A percentile compares a stretch with the other conserved stretches of the same genome.
phyloP scores from a whole-genome alignment of 371 early-diverging fungal genomes.

The Encephalitozoon cuniculi region DNA sequence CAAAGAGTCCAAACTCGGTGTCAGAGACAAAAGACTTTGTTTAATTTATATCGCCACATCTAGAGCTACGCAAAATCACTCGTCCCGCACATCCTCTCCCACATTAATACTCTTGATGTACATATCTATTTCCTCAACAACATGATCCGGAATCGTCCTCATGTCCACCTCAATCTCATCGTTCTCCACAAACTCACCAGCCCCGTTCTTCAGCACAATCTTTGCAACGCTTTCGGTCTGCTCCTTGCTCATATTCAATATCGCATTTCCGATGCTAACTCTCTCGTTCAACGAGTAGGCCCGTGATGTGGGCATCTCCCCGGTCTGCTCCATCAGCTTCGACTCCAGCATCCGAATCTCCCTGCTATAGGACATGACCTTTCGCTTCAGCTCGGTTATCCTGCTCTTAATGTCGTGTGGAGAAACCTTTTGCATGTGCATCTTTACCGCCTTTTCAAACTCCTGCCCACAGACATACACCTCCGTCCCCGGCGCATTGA shows the following conservation, averaged over 20 bases:
- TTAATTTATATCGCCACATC: not conserved
- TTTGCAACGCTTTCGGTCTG: slow-evolving; percentile 39
- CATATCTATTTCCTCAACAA: slow-evolving; percentile 46
- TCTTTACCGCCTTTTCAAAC: slow-evolving; percentile 42
- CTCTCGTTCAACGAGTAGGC: slow-evolving; percentile 40
- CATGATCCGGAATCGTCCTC: slow-evolving; percentile 44
- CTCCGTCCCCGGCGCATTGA: slow-evolving; percentile 76
- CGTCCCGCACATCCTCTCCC: not conserved
- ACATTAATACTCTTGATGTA: slow-evolving; percentile 12
- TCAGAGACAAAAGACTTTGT: slow-evolving; percentile 2
- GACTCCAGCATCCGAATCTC: slow-evolving; percentile 52
- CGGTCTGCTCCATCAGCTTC: slow-evolving; percentile 22
- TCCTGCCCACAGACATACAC: slow-evolving; percentile 65
- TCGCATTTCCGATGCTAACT: slow-evolving; percentile 33
- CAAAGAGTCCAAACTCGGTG: not conserved
- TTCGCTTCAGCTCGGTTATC: slow-evolving; percentile 52
- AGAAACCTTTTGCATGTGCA: slow-evolving; percentile 22
- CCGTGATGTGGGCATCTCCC: not conserved
- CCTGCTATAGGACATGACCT: slow-evolving; percentile 45
- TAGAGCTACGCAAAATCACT: not conserved
- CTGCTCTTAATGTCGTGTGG: slow-evolving; percentile 20
- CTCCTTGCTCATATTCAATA: slow-evolving; percentile 28
- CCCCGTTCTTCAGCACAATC: slow-evolving; percentile 35
- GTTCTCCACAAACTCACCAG: slow-evolving; percentile 42
- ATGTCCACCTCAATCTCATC: slow-evolving; percentile 56